Percentiles rank a stretch among this genome's conserved stretches.
phyloP scores from a whole-genome alignment of 2,329 filamentous ascomycete species.

The Cercospora sp. region DNA sequence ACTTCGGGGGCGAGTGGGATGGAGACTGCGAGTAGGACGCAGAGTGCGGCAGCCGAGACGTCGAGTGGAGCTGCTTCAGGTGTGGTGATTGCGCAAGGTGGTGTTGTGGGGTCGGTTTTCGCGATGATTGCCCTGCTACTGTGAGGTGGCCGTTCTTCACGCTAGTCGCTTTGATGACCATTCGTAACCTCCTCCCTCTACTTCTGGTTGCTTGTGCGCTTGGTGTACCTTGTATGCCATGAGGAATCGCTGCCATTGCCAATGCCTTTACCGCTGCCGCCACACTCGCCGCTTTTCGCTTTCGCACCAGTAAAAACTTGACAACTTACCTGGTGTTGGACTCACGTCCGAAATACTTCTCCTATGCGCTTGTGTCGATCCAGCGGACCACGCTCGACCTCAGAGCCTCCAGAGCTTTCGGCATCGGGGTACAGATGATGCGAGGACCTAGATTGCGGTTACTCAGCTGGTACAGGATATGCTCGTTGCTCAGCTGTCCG shows the following conservation, averaged over 20 bases:
- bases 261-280: no score
- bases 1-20: slow-evolving; percentile 10
- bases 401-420: not conserved
- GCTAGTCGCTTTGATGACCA: not conserved
- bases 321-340: not conserved
- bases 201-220: not conserved
- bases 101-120: not conserved
- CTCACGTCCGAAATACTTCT: not conserved
- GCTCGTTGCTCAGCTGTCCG: not conserved
- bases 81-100: not conserved
- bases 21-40: slow-evolving; percentile 7
- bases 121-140: not conserved
- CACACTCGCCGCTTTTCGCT: not conserved
- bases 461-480: not conserved
- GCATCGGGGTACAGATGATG: not conserved
- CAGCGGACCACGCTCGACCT: not conserved
- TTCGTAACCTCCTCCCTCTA: not conserved
- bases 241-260: no score
- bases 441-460: not conserved
- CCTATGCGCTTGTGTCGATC: not conserved
- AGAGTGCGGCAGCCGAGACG: slow-evolving; percentile 14
- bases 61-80: slow-evolving; percentile 11
- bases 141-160: not conserved
- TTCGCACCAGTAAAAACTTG: not conserved
- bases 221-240: not conserved